phyloP scores from a whole-genome alignment of 1,284 basidiomycete genomes.

The Cryptococcus sp. region DNA sequence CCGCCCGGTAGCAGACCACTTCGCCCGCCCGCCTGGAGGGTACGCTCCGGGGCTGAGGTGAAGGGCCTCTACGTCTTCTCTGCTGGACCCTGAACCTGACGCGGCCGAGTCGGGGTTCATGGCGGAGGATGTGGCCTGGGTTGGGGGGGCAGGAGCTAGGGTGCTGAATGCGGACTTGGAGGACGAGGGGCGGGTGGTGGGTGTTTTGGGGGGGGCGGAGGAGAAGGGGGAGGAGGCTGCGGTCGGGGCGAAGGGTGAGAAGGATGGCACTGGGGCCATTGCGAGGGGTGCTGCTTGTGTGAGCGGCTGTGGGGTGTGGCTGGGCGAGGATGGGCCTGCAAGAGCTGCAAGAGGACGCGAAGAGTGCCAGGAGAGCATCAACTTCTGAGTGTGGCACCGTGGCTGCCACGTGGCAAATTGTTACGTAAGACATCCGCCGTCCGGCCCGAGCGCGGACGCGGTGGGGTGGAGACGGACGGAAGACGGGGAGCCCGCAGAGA shows the following conservation, averaged over 20 bases:
- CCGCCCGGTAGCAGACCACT: conserved; percentile 37
- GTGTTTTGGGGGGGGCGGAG: conserved; percentile 1
- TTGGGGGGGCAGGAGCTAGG: background rate
- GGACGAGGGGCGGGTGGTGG: conserved; percentile 3
- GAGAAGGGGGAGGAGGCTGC: conserved; percentile 12
- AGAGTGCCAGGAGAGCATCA: no score
- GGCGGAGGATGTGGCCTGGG: background rate
- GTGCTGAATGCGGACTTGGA: conserved; percentile 6
- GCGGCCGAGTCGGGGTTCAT: background rate
- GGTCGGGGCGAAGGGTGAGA: conserved; percentile 9
- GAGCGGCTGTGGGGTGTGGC: no score
- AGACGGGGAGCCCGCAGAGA: no score
- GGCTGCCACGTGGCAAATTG: no score
- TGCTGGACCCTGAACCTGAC: background rate
- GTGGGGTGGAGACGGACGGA: no score
- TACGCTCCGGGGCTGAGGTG: conserved; percentile 37
- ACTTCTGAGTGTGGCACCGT: no score
- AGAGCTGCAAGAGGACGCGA: no score
- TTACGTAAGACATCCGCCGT: no score
- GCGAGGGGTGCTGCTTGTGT: background rate
- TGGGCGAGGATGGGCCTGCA: no score
- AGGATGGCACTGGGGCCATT: conserved; percentile 10
- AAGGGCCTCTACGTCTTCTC: conserved; percentile 9
- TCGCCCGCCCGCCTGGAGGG: conserved; percentile 23
- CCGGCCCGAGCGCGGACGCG: no score